Percentiles rank a stretch among this genome's conserved stretches.
phyloP scores from a whole-genome alignment of 768 basidiomycete genomes.

The Cystofilobasidium macerans region DNA sequence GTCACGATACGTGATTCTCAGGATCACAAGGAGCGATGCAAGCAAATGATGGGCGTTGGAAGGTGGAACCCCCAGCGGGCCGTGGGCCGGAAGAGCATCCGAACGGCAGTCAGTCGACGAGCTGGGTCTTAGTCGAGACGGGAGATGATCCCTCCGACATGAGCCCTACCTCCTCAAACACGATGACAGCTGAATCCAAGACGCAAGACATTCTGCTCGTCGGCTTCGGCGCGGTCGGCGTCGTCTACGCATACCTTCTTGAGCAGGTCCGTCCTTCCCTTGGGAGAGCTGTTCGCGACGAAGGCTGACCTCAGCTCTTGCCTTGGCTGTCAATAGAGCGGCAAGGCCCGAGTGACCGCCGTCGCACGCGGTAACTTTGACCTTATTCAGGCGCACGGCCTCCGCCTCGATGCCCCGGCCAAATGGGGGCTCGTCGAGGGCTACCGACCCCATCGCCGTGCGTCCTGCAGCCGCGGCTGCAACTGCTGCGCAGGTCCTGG shows the following conservation, averaged over 20 bases:
- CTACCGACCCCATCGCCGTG: conserved; percentile 58
- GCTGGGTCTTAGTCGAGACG: background rate
- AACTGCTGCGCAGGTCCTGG: background rate
- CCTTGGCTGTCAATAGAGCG: conserved; percentile 51
- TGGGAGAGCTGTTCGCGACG: background rate
- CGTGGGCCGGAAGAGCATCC: too few species aligned
- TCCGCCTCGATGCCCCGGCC: conserved; percentile 46
- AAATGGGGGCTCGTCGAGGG: conserved; percentile 51
- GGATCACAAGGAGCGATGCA: too few species aligned
- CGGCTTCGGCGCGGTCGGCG: conserved; percentile 53
- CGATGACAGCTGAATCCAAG: background rate
- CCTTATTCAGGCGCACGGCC: conserved; percentile 47
- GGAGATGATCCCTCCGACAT: background rate
- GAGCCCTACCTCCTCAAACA: background rate
- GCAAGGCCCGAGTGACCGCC: conserved; percentile 54
- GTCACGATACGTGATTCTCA: too few species aligned
- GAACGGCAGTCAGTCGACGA: too few species aligned
- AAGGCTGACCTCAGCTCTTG: conserved; percentile 34
- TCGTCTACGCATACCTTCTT: conserved; percentile 39
- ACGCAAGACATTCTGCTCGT: conserved; percentile 36
- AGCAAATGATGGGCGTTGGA: too few species aligned
- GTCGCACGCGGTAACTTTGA: conserved; percentile 64
- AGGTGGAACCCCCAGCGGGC: too few species aligned
- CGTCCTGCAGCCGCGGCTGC: conserved; percentile 28
- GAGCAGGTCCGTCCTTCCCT: background rate